These are phyloP conservation scores for Suillus luteus DNA, from an alignment of 768 basidiomycete genomes.

Conservation along the genomic window DNA sequence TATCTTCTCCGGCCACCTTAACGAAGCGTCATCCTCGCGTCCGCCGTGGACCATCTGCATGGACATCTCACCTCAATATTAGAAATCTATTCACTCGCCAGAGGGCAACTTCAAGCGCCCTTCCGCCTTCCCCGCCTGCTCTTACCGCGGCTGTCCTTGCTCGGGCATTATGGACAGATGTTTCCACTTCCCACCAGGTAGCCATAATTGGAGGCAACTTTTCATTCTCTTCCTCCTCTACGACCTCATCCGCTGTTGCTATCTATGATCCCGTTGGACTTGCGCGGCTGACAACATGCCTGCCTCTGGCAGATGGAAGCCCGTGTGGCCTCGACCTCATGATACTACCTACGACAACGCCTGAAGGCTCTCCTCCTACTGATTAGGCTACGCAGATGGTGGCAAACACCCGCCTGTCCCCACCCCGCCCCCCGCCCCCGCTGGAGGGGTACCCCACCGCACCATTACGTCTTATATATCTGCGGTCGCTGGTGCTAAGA, in stretches of 20 bases:
- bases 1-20: slow-evolving; percentile 33
- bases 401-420: no score
- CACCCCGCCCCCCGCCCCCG: no score
- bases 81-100: slow-evolving; percentile 52
- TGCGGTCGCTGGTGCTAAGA: slow-evolving; percentile 58
- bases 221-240: slow-evolving; percentile 50
- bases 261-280: slow-evolving; percentile 59
- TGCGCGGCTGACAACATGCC: no score
- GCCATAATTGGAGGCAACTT: slow-evolving; percentile 92
- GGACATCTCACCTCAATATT: slow-evolving; percentile 52
- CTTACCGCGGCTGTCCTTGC: slow-evolving; percentile 81
- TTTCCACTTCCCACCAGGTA: slow-evolving; percentile 60
- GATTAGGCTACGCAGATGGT: no score
- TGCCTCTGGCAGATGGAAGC: no score
- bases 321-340: no score
- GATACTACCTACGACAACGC: no score
- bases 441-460: no score
- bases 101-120: slow-evolving; percentile 42
- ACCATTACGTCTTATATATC: slow-evolving; percentile 49
- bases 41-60: slow-evolving; percentile 39
- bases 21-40: slow-evolving; percentile 42
- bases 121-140: slow-evolving; percentile 58
- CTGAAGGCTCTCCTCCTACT: no score
- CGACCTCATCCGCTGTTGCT: slow-evolving; percentile 56
- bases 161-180: slow-evolving; percentile 89